These are phyloP conservation scores for Xanthoconium purpureum DNA, from an alignment of 768 basidiomycete species.

Conservation along the genomic window DNA sequence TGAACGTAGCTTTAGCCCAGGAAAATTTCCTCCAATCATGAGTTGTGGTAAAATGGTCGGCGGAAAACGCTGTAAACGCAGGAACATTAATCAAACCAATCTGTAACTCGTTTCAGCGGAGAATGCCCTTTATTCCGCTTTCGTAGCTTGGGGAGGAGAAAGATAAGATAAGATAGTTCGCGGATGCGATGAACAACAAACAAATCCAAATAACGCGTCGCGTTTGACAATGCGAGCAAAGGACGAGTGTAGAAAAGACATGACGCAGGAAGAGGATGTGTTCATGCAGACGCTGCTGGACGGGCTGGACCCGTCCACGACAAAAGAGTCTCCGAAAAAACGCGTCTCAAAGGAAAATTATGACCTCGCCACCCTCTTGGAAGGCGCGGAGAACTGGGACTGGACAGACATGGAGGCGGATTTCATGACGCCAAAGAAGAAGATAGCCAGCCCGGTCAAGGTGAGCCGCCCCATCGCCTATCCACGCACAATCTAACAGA, in stretches of 20 bases:
- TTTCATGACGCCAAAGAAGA: slow-evolving; percentile 50
- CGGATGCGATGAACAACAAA: slow-evolving; percentile 10
- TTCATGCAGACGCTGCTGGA: slow-evolving; percentile 56
- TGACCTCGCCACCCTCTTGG: slow-evolving; percentile 50
- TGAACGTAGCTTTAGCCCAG: background rate
- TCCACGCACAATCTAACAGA: background rate
- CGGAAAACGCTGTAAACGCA: too few relatives aligned
- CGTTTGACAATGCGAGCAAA: background rate
- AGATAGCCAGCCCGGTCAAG: slow-evolving; percentile 29
- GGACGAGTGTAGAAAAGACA: slow-evolving; percentile 12
- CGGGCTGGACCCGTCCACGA: slow-evolving; percentile 47
- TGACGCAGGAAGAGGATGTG: slow-evolving; percentile 51
- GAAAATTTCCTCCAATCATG: background rate
- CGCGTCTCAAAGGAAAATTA: slow-evolving; percentile 8
- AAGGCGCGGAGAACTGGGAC: slow-evolving; percentile 70
- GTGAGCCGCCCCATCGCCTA: background rate
- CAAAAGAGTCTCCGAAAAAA: slow-evolving; percentile 26
- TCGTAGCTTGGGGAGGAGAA: too few relatives aligned
- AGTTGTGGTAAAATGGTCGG: background rate
- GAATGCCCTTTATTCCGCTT: too few relatives aligned
- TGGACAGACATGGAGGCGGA: slow-evolving; percentile 57
- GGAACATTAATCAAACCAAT: too few relatives aligned
- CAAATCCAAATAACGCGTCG: slow-evolving; percentile 26
- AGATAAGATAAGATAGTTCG: slow-evolving; percentile 8
- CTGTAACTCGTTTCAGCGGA: too few relatives aligned